Conservation (phyloP, 2,329 filamentous ascomycete genomes). For the Colletotrichum lini region DNA sequence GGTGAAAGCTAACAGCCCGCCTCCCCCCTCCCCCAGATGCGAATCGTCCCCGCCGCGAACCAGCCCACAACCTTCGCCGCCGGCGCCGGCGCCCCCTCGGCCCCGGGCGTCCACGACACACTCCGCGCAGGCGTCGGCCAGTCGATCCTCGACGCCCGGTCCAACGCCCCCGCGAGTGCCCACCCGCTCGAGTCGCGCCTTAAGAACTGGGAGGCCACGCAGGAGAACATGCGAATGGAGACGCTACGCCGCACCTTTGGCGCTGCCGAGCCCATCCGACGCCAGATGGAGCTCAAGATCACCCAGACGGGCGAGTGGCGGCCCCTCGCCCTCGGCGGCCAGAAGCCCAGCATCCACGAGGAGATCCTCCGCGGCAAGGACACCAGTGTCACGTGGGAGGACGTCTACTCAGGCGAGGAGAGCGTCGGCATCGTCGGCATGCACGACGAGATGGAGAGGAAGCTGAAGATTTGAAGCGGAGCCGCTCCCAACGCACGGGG, state of each 20-base stretch:
- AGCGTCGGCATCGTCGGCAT: slow-evolving; percentile 78
- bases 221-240: slow-evolving; percentile 90
- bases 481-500: slow-evolving; percentile 19
- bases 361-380: slow-evolving; percentile 90
- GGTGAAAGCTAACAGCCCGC: neutral
- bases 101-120: slow-evolving; percentile 93
- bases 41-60: slow-evolving; percentile 82
- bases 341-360: slow-evolving; percentile 80
- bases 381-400: slow-evolving; percentile 88
- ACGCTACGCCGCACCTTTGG: slow-evolving; percentile 89
- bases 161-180: slow-evolving; percentile 60
- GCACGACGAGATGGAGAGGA: slow-evolving; percentile 94
- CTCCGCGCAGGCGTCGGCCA: slow-evolving; percentile 87
- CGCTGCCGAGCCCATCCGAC: slow-evolving; percentile 90
- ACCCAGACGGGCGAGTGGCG: slow-evolving; percentile 84
- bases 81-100: slow-evolving; percentile 84
- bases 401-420: slow-evolving; percentile 88
- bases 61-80: slow-evolving; percentile 78
- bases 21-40: slow-evolving; percentile 68
- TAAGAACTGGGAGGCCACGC: slow-evolving; percentile 89
- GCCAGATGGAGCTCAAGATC: slow-evolving; percentile 96
- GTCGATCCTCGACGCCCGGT: slow-evolving; percentile 64
- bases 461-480: slow-evolving; percentile 79
- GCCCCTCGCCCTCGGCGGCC: slow-evolving; percentile 77
- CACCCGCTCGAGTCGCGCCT: slow-evolving; percentile 96